Base-by-base conservation (phyloP, 108 stramenopile species). In the Schizochytrium sp. region DNA sequence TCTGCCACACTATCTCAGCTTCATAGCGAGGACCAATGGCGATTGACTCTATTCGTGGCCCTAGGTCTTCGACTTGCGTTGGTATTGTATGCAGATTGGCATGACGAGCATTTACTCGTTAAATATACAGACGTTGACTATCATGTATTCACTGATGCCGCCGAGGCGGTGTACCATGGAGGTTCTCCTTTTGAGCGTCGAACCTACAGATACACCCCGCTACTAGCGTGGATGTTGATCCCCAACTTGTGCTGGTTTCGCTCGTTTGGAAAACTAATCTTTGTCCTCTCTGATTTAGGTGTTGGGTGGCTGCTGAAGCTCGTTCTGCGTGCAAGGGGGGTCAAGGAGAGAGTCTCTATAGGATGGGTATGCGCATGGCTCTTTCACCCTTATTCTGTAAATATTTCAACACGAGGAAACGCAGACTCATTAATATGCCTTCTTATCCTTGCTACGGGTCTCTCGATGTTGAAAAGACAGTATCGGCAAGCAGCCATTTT, bases 131-230 rank as follows among this genome's bases (percentile, higher is more conserved):
- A 94, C 56, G 61, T 94, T 3, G 94, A 94, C 73, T 94, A 94
- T 56, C 57, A 89, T 38, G 94, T 94, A 3, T 89, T 94, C 76
- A 88, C 91, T 2, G 94, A 94, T 57, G 94, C 92, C n/a, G 94
- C 94, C 19, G 38, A 38, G 4, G 61, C 90, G 38, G 55, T 94
- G 28, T 45, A 46, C 15, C 38, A 49, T 4, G 93, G 93, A 41
- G 56, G 89, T 7, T 93, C 91, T 2, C 97, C 98, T 19, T 99
- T 97, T 76, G 94, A 94, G 72, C 93, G 99, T 47, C 95, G 96
- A 61, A 99, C 99, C n/a, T 99, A 98, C 95, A 97, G 99, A 41
- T 99, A 99, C 90, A 97, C 99, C n/a, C 99, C 99, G 3, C 94
- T 99, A 61, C 91, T 99, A 8, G 98, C 98, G 4, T 91, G 61